Evolutionary conservation across 1,284 basidiomycete species (phyloP), one percentile per base, ranked within the genome.

Genomic region (Mycosarcoma mackinlayi): DNA sequence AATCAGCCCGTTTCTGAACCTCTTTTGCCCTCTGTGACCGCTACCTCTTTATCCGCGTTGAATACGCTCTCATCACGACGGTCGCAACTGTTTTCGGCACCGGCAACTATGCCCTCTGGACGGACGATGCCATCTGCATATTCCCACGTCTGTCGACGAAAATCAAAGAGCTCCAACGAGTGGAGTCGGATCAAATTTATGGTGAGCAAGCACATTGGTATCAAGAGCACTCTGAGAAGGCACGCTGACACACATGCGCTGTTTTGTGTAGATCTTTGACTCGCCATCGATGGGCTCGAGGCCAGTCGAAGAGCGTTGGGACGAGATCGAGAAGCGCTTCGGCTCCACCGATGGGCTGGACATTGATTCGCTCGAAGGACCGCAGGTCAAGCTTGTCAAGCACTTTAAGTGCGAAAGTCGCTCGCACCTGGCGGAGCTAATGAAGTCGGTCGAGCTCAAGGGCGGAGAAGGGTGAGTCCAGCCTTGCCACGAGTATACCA

Each of bases 141-240:
- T 37, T 44, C 66, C 47, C 60, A 69, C 13, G 63, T 89, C 88
- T 81, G 87, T 87, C 74, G 86, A 85, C 27, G 87, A 87, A 0
- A 87, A 88, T 4, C 88, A 86, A 6, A 86, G 89, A 60, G 88
- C 88, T 38, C 88, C 64, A 50, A 74, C 64, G 87, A 87, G 53
- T 89, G 88, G 88, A 84, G 86, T 52, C 83, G 83, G 7, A 87
- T 89, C 58, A 87, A 86, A 23, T 89, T 87, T 80, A 87, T 88
- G 83, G 87, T 88, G 40, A 24, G 72, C 52, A n/a, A 10, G 18
- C 4, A 18, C 4, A 19, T 18, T 30, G n/a, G 19, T 3, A n/a
- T 21, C 9, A 6, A 7, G 3, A 3, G 9, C 18, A 19, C n/a
- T 38, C 13, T 24, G 13, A 24, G 9, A 10, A 14, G 8, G 11